Percentiles rank a stretch among this genome's conserved stretches.
These are phyloP conservation scores for Geotrichum australiense DNA, from an alignment of 1,139 yeast genomes.

Conservation along the genomic window DNA sequence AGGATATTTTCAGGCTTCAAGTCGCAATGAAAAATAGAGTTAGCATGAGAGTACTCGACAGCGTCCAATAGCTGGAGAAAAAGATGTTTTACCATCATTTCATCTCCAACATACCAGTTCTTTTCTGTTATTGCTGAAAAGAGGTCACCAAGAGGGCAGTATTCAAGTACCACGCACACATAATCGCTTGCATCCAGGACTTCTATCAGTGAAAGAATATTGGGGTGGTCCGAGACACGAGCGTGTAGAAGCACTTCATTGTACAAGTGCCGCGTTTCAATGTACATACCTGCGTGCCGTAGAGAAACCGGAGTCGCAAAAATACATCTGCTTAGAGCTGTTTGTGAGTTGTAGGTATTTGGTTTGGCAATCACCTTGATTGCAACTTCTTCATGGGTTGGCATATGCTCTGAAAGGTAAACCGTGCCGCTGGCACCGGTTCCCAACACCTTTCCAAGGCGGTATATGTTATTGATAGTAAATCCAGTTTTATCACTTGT, in stretches of 20 bases:
- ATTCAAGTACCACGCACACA: slow-evolving; percentile 73
- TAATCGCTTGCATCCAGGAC: slow-evolving; percentile 41
- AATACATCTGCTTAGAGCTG: not conserved
- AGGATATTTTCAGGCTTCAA: slow-evolving; percentile 85
- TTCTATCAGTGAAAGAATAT: slow-evolving; percentile 65
- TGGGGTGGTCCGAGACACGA: slow-evolving; percentile 69
- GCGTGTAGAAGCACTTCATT: slow-evolving; percentile 70
- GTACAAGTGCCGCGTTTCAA: slow-evolving; percentile 31
- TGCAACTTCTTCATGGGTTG: slow-evolving; percentile 51
- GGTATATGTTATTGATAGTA: slow-evolving; percentile 39
- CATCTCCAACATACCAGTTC: slow-evolving; percentile 47
- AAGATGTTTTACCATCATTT: slow-evolving; percentile 56
- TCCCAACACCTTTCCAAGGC: slow-evolving; percentile 57
- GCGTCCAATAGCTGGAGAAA: slow-evolving; percentile 73
- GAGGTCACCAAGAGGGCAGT: slow-evolving; percentile 74
- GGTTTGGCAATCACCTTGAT: slow-evolving; percentile 63
- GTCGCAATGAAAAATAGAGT: slow-evolving; percentile 77
- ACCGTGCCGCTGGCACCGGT: slow-evolving; percentile 88
- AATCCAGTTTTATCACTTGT: slow-evolving; percentile 22
- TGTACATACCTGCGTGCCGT: slow-evolving; percentile 22
- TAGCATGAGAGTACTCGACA: slow-evolving; percentile 58
- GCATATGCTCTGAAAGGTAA: slow-evolving; percentile 55
- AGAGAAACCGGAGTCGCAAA: slow-evolving; percentile 23
- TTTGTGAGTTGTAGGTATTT: slow-evolving; percentile 17
- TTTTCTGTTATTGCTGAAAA: slow-evolving; percentile 72